Base-by-base conservation (phyloP, 2,329 filamentous ascomycete species). In the Alternaria incomplexa region DNA sequence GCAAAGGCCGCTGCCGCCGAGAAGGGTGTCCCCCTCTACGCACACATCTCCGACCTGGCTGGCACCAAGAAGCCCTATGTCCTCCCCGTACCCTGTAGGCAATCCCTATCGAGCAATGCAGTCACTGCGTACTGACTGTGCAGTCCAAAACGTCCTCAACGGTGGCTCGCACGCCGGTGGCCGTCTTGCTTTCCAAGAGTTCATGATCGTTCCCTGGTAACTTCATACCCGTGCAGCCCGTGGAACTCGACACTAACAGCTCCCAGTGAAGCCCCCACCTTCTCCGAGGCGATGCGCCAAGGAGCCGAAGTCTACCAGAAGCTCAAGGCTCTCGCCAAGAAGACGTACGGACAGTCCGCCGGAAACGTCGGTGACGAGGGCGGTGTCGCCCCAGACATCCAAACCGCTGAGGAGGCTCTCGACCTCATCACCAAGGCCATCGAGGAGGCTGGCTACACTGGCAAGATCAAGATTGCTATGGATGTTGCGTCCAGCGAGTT, bases 361-460 rank as follows among this genome's bases (percentile, higher is more conserved):
- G 96, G 95, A 83, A 99, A 99, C 83, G 96, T 99, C 73, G 96
- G 96, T 85, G 96, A 99, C 81, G 96, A 99, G 90, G 96, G 96
- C 88, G 96, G 96, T 91, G 96, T 99, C 80, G 96, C 96, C 75
- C 96, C 96, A 75, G 94, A 98, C 89, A 98, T 99, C 81, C 93
- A 97, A 87, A 96, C 93, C 74, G 88, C 96, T 69, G 92, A 96
- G 81, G 96, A 99, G 88, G 96, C 96, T 73, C 92, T 99, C 67
- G 92, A 97, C 83, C 91, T 99, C 79, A 98, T 99, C 85, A 91
- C 90, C 72, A 92, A 93, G 53, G 91, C 96, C 80, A 99, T 99
- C 73, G 93, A 97, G 85, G 85, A 93, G 85, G 92, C 95, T 72
- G 96, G 96, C 73, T 98, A 99, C 88, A 93, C 91, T 63, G 96